phyloP scores from a whole-genome alignment of 1,284 basidiomycete species.

The Meira miltonrushii region DNA sequence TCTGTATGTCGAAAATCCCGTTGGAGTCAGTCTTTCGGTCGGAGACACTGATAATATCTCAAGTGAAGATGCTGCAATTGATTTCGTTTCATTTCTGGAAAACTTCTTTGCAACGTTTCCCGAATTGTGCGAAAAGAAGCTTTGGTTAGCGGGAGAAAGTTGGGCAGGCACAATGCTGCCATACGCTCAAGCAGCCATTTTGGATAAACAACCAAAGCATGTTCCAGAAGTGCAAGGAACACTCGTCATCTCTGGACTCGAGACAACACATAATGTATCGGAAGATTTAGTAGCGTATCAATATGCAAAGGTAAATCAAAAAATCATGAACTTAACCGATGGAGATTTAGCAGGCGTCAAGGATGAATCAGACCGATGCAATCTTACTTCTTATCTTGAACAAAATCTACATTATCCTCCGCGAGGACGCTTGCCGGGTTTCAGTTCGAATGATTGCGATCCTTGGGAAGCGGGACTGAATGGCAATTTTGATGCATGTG shows the following conservation, averaged over 20 bases:
- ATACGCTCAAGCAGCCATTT: not conserved
- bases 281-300: not conserved
- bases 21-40: constrained; percentile 73
- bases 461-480: not conserved
- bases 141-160: constrained; percentile 56
- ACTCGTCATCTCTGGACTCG: not conserved
- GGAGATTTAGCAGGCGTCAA: not conserved
- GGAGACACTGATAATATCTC: constrained; percentile 63
- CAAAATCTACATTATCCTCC: not conserved
- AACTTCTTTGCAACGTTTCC: constrained; percentile 35
- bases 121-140: constrained; percentile 26
- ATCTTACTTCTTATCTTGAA: not conserved
- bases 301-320: not conserved
- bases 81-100: constrained; percentile 49
- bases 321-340: not conserved
- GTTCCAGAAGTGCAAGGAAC: constrained; percentile 33
- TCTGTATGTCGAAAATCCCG: constrained; percentile 75
- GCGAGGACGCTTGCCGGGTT: not conserved
- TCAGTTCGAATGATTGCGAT: not conserved
- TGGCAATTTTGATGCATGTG: no score
- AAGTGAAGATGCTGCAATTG: constrained; percentile 47
- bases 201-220: constrained; percentile 20
- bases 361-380: not conserved
- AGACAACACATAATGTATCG: not conserved
- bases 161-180: constrained; percentile 83